A percentile compares a stretch with the other conserved stretches of the same genome.
Evolutionary conservation across 805 yeast species (phyloP).

Genomic region (Kodamaea leandrae): DNA sequence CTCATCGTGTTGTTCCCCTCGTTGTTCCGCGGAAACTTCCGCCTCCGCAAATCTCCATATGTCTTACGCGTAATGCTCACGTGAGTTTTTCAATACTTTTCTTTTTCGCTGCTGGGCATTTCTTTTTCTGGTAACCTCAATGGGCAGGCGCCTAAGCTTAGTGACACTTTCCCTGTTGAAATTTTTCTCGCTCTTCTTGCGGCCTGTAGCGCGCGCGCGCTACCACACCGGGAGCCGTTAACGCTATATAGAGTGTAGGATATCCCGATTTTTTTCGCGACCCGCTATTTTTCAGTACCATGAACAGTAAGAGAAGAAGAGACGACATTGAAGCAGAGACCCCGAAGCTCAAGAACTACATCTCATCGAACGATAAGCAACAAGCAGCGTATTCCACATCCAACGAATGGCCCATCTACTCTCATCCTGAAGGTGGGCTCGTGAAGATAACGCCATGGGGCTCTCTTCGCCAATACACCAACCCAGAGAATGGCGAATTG

Average conservation of each 20-base stretch:
- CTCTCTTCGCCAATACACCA: conserved; percentile 47
- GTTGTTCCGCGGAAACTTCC: too few relatives aligned
- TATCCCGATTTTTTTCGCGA: conserved; percentile 7
- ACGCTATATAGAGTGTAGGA: conserved; percentile 8
- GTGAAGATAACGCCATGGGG: conserved; percentile 65
- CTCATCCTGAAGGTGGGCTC: conserved; percentile 61
- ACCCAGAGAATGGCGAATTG: conserved; percentile 42
- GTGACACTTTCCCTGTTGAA: neutral
- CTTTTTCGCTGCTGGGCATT: neutral
- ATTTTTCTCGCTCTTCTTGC: neutral
- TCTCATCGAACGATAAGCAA: conserved; percentile 17
- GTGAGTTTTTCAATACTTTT: neutral
- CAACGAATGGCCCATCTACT: conserved; percentile 53
- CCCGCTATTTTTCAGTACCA: neutral
- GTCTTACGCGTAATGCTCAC: neutral
- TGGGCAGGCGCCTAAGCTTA: neutral
- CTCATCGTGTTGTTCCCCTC: too few relatives aligned
- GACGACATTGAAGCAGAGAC: conserved; percentile 22
- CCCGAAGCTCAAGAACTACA: conserved; percentile 19
- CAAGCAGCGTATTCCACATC: conserved; percentile 15
- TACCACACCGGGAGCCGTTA: conserved; percentile 2
- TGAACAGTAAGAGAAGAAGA: conserved; percentile 22
- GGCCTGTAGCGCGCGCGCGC: too few relatives aligned
- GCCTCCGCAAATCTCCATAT: neutral
- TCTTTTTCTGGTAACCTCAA: neutral